These are phyloP conservation scores for Cicer chorassanicum DNA, from an alignment of 306 rosid species.

Conservation along the genomic window DNA sequence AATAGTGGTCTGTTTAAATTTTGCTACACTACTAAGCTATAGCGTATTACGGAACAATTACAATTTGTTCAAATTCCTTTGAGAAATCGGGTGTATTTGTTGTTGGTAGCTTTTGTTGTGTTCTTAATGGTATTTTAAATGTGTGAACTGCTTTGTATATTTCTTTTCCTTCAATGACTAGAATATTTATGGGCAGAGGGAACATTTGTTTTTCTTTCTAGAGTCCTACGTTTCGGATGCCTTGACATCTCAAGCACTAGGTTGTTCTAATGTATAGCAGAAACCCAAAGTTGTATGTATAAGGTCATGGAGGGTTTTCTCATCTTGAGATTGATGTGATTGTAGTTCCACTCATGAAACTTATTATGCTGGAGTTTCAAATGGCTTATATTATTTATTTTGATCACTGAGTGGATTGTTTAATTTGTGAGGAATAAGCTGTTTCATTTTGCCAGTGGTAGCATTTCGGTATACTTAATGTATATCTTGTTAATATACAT, in stretches of 20 bases:
- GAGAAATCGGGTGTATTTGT: not conserved
- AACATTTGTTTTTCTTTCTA: not conserved
- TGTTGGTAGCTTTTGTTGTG: slow-evolving; percentile 14
- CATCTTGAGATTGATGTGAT: slow-evolving; percentile 6
- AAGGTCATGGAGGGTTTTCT: slow-evolving; percentile 1
- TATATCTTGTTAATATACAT: not conserved
- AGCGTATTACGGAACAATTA: too few species aligned
- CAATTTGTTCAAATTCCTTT: too few species aligned
- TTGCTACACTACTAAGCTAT: too few species aligned
- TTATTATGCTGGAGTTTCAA: not conserved
- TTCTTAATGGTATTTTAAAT: slow-evolving; percentile 8
- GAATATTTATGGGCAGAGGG: not conserved
- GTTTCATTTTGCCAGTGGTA: not conserved
- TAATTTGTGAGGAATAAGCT: not conserved
- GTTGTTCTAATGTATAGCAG: slow-evolving; percentile 13
- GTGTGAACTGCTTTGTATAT: slow-evolving; percentile 11
- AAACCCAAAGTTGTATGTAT: not conserved
- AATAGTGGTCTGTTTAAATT: too few species aligned
- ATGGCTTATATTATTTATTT: not conserved
- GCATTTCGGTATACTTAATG: not conserved
- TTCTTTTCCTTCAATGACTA: not conserved
- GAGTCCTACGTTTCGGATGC: too few species aligned
- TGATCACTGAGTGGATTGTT: not conserved
- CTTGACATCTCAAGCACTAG: not conserved
- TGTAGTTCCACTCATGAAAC: not conserved